These are phyloP conservation scores for Neonectria magnoliae DNA, from an alignment of 2,329 filamentous ascomycete genomes.

Conservation along the genomic window DNA sequence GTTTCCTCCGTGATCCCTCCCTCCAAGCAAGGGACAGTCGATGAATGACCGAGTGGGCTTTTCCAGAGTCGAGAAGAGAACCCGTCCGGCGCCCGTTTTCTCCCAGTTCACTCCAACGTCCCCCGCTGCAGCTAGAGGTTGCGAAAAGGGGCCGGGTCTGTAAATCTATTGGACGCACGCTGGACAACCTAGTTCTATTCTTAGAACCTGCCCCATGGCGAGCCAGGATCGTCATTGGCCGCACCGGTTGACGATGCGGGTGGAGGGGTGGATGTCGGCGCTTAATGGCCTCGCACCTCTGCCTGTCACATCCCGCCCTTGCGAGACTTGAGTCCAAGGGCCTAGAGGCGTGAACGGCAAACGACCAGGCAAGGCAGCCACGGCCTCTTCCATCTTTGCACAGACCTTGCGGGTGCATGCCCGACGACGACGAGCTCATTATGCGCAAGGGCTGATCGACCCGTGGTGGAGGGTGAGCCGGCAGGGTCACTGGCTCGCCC, in stretches of 20 bases:
- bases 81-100: slow-evolving; percentile 2
- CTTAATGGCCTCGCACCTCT: slow-evolving; percentile 38
- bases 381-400: slow-evolving; percentile 23
- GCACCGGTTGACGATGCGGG: slow-evolving; percentile 32
- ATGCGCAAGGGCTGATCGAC: slow-evolving; percentile 33
- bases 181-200: slow-evolving; percentile 37
- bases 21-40: slow-evolving; percentile 13
- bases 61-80: slow-evolving; percentile 9
- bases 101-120: slow-evolving; percentile 9
- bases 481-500: slow-evolving; percentile 5
- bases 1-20: slow-evolving; percentile 5
- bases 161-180: slow-evolving; percentile 25
- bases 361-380: slow-evolving; percentile 10
- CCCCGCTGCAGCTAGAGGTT: slow-evolving; percentile 32
- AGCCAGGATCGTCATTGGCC: slow-evolving; percentile 29
- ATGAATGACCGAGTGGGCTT: slow-evolving; percentile 5
- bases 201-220: slow-evolving; percentile 34
- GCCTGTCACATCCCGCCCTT: slow-evolving; percentile 17
- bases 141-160: slow-evolving; percentile 25
- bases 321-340: slow-evolving; percentile 11
- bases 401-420: slow-evolving; percentile 22
- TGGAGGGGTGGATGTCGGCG: slow-evolving; percentile 38
- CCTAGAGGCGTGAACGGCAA: slow-evolving; percentile 4
- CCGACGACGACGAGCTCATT: slow-evolving; percentile 25
- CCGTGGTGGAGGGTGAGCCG: slow-evolving; percentile 23